Evolutionary conservation across 2,329 filamentous ascomycete species (phyloP).

Genomic region (Orbilia oligospora): DNA sequence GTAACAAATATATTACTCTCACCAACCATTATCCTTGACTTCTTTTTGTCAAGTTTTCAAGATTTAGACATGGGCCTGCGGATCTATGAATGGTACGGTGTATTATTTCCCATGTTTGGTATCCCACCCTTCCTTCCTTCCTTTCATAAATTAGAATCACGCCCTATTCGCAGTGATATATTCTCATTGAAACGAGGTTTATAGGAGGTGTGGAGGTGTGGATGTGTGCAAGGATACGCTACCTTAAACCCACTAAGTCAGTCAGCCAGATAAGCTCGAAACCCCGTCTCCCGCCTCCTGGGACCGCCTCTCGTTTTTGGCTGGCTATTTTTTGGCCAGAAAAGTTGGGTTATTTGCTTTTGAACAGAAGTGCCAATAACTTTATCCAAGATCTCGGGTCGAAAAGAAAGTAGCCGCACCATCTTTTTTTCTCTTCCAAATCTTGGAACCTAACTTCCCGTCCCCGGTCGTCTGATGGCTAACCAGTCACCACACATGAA

Average conservation of each 20-base stretch:
- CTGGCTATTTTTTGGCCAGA: too few species aligned
- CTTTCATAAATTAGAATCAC: too few species aligned
- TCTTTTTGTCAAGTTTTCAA: not conserved
- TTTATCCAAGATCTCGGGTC: constrained; percentile 47
- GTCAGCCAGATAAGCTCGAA: constrained; percentile 9
- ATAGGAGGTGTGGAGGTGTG: not conserved
- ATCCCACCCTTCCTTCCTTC: not conserved
- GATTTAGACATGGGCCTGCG: constrained; percentile 52
- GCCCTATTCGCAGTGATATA: too few species aligned
- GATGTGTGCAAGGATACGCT: not conserved
- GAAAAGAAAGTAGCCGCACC: not conserved
- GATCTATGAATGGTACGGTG: constrained; percentile 30
- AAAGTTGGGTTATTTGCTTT: constrained; percentile 19
- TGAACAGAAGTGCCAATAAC: constrained; percentile 21
- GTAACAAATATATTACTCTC: constrained; percentile 1
- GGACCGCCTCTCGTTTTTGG: constrained; percentile 15
- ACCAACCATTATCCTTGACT: not conserved
- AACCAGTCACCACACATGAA: not conserved
- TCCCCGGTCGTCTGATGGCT: not conserved
- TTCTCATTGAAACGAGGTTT: not conserved
- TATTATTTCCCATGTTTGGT: not conserved
- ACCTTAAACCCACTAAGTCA: too few species aligned
- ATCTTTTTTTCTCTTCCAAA: not conserved
- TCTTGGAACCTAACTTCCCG: constrained; percentile 6
- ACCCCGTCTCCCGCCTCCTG: constrained; percentile 45